Base-by-base conservation (phyloP, 1,284 basidiomycete species). In the Cystobasidium sp. region DNA sequence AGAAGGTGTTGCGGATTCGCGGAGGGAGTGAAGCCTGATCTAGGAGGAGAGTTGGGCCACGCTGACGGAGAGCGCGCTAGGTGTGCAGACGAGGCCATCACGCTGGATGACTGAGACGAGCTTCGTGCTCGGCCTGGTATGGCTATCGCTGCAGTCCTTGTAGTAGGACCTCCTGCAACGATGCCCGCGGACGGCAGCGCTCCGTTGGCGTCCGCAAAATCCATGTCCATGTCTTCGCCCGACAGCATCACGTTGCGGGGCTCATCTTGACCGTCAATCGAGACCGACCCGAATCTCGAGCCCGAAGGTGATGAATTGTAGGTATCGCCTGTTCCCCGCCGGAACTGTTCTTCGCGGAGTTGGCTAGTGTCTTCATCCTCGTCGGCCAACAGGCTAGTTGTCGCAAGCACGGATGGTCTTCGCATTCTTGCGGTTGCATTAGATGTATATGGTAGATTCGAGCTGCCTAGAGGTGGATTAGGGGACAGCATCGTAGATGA, bases 171-270 rank as follows among this genome's bases (percentile, higher is more conserved):
- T 18, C 49, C 49, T 51, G 49, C 53, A 20, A 16, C 59, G 46
- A 43, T n/a, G 16, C 39, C 56, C 7, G 39, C 18, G n/a, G 8
- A 41, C 14, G 39, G 56, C 16, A 18, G 6, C 37, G 8, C 14
- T n/a, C 22, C 5, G n/a, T 41, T 39, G 56, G n/a, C 58, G 8
- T 63, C 61, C 18, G 41, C n/a, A 41, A 71, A 46, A 22, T 71
- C 69, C 69, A 71, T 71, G 59, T 71, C 69, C 1, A 71, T 63
- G 43, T 71, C 69, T 6, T 71, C 69, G 18, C 61, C 49, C 44
- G 6, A 31, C 44, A 31, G 44, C 43, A n/a, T 20, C 44, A 31
- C n/a, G 43, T 24, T 16, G 20, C 47, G 44, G 6, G 31, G 39
- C n/a, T 64, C 59, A 22, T 63, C 69, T n/a, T 58, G 69, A 8